Evolutionary conservation across 164 flowering plant genomes (phyloP).

Genomic region (Magnolia kwangsiensis): DNA sequence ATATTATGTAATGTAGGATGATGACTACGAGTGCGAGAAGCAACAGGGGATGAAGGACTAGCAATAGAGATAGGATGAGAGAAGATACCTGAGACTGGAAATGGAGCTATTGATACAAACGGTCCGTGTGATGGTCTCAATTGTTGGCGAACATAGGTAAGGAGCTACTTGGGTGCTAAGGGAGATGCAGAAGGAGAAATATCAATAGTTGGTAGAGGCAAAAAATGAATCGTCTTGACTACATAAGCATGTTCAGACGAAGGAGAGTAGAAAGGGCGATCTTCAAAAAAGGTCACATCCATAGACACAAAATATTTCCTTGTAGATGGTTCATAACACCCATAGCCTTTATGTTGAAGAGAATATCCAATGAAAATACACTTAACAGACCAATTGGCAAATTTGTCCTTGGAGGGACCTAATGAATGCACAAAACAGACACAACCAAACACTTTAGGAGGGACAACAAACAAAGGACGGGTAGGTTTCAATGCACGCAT

Average conservation of each 20-base stretch:
- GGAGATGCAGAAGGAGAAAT: not conserved
- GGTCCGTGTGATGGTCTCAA: not conserved
- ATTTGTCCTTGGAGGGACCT: not conserved
- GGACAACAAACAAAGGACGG: not conserved
- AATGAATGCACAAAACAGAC: not conserved
- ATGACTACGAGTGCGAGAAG: too few species aligned
- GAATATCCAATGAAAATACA: not conserved
- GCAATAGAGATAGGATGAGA: not conserved
- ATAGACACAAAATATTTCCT: not conserved
- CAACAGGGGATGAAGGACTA: not conserved
- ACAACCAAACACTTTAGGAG: not conserved
- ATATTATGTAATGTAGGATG: too few species aligned
- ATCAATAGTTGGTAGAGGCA: not conserved
- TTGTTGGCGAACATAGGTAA: not conserved
- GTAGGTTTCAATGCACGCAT: not conserved
- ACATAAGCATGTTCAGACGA: not conserved
- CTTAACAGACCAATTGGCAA: not conserved
- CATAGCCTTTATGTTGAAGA: not conserved
- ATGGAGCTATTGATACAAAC: not conserved
- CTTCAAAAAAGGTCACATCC: not conserved
- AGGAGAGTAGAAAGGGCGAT: not conserved
- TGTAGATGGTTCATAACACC: not conserved
- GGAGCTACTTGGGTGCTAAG: not conserved
- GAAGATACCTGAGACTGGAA: not conserved
- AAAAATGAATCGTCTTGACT: not conserved